Evolutionary conservation across 2,329 filamentous ascomycete genomes (phyloP), one percentile per base, ranked within the genome.

Genomic region (Colletotrichum melonis): DNA sequence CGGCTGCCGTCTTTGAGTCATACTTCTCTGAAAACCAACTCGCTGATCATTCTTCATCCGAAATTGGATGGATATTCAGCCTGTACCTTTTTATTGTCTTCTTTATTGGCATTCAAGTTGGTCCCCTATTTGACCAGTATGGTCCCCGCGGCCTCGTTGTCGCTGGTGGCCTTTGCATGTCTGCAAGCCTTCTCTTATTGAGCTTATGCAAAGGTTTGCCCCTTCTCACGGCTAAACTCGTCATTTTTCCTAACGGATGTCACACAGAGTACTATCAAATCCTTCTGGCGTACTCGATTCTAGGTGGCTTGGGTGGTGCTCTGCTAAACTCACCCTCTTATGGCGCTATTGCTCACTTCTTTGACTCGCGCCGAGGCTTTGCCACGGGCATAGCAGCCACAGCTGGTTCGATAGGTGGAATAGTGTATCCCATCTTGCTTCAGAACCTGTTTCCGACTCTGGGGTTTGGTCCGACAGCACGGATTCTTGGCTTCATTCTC

Each of bases 1-100:
- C 89, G 73, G 87, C 93, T n/a, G 93, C 92, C 42, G 92, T 92
- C 1, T 93, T 95, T 82, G 92, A 96, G 83, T 89, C 92, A 16
- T 96, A 96, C 81, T 89, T 97, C 74, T 87, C 90, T 38, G 88
- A 87, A 24, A 86, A 97, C 79, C 94, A 97, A 78, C 87, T 97
- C 24, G 85, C 84, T n/a, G 83, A 88, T 26, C 92, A 95, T 80
- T 89, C 84, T 67, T 87, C 92, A 12, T 92, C 91, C 4, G 87
- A 89, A 64, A 92, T 95, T 62, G 93, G 93, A n/a, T 97, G 95
- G 95, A 94, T 97, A 75, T 95, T 96, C 78, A 92, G 92, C 77
- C 84, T 97, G 64, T 96, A 95, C 79, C 87, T 94, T 35, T 97
- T 97, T 79, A 85, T 96, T 59, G 90, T 93, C 58, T 96, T 97